These are phyloP conservation scores for Tylopilus vinaceipallidus DNA, from an alignment of 768 basidiomycete genomes.

Conservation along the genomic window DNA sequence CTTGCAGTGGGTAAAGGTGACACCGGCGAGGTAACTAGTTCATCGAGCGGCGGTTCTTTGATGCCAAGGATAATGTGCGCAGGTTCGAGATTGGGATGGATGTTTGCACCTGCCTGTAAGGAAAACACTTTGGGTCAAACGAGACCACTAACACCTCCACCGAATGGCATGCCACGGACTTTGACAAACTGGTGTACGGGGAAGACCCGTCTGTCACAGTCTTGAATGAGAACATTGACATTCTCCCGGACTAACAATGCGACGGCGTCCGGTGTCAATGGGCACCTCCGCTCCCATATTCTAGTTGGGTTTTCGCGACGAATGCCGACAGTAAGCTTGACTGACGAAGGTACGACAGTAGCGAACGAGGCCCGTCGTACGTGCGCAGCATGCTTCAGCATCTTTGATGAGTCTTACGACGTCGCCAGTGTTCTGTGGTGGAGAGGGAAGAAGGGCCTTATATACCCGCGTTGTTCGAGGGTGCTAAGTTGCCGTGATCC, in stretches of 20 bases:
- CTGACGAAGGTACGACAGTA: slow-evolving; percentile 18
- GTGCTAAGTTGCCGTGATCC: slow-evolving; percentile 9
- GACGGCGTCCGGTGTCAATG: slow-evolving; percentile 77
- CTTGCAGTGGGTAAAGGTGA: slow-evolving; percentile 20
- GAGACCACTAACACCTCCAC: not conserved
- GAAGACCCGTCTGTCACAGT: slow-evolving; percentile 75
- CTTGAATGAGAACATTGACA: slow-evolving; percentile 70
- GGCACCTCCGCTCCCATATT: slow-evolving; percentile 85
- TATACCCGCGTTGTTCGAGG: slow-evolving; percentile 1
- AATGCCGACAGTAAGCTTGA: slow-evolving; percentile 49
- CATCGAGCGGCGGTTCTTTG: slow-evolving; percentile 76
- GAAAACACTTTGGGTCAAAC: slow-evolving; percentile 1
- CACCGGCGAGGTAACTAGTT: slow-evolving; percentile 51
- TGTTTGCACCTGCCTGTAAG: slow-evolving; percentile 71
- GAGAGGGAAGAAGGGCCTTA: not conserved
- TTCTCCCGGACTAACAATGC: slow-evolving; percentile 54
- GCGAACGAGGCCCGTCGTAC: slow-evolving; percentile 25
- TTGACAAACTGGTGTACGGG: slow-evolving; percentile 57
- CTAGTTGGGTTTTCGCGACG: slow-evolving; percentile 76
- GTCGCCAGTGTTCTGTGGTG: not conserved
- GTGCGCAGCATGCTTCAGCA: slow-evolving; percentile 20
- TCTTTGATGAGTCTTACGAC: not conserved
- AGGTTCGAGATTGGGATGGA: slow-evolving; percentile 52
- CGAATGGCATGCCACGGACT: slow-evolving; percentile 38
- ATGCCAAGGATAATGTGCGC: slow-evolving; percentile 84